Base-by-base conservation (phyloP, 768 basidiomycete genomes). In the Psilocybe subaeruginosa region DNA sequence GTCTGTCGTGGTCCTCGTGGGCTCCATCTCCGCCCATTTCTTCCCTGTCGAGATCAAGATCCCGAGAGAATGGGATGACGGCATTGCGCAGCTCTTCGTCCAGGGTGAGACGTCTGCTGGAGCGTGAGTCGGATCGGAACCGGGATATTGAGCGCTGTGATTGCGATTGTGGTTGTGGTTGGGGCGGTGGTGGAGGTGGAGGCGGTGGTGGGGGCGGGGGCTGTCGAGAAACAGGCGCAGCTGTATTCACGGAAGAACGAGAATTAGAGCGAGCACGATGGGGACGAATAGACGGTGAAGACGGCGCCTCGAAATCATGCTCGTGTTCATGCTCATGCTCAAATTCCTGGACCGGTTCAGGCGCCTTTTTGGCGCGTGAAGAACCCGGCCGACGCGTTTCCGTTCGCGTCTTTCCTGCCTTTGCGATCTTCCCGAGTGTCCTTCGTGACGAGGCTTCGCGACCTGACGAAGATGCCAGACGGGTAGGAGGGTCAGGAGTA, bases 71-170 rank as follows among this genome's bases (percentile, higher is more conserved):
- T 4, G 41, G 5, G 14, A n/a, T 5, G 5, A 39, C 74, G 62
- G 84, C 86, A 56, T 70, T 73, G 12, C 80, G 81, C 14, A 92
- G 62, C 70, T 93, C 91, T 64, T 90, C 83, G 52, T 91, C 88
- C 3, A 92, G 77, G 3, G 89, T 91, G 61, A 78, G 76, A 43
- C 83, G 80, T n/a, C 73, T 54, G 19, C 49, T 61, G 17, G 63
- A 53, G 76, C 73, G 43, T n/a, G 55, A 50, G 16, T 6, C 3
- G 11, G 55, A 27, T 11, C 19, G 14, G 9, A 16, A n/a, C n/a
- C 50, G 61, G 62, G 74, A 29, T 47, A 60, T 37, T 62, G 73
- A 35, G 41, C 54, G 60, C 16, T 47, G 59, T 41, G 54, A 60
- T 11, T 29, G 37, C 14, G 59, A 12, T 43, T 8, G 41, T 12